Evolutionary conservation across 164 flowering plant species (phyloP), one percentile per base, ranked within the genome.

Genomic region (Vitis labrusca): DNA sequence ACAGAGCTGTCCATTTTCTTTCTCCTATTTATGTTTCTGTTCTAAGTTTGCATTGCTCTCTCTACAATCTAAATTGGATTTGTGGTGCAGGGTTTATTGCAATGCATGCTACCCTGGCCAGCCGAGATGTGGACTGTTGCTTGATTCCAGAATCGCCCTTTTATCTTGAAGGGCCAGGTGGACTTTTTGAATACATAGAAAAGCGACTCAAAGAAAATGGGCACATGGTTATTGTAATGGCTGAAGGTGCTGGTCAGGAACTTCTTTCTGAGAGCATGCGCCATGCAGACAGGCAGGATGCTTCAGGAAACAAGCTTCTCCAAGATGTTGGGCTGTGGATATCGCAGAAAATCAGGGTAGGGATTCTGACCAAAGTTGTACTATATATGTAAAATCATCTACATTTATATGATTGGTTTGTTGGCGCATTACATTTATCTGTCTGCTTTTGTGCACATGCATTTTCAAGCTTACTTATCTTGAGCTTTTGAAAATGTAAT

Each of bases 241-340:
- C 99, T 30, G 99, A 91, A 83, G 99, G 99, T 30, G 99, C 98
- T 49, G 99, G 99, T n/a, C 96, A 91, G 77, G 91, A 90, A 50
- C 83, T 91, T 37, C 71, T 90, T 59, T 69, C 88, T 54, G 85
- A 87, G 67, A 83, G 90, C 77, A 78, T 78, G 58, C 70, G 56
- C 3, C 58, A 82, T 44, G 64, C 55, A 68, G 75, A 70, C 37
- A 70, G 81, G 66, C 71, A 83, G 67, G 98, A 91, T 85, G 91
- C 93, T 72, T 95, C 98, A 10, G 98, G 99, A 70, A 92, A 92
- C 81, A 88, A 85, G 81, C 85, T 85, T 60, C 90, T 91, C 44
- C 85, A 84, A 63, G 99, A 95, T 83, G 89, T 89, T 66, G 99
- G 99, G 59, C 79, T 89, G 27, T 95, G 99, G 99, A 55, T 95